These are phyloP conservation scores for Heritiera littoralis DNA, from an alignment of 345 rosid genomes.

Conservation along the genomic window DNA sequence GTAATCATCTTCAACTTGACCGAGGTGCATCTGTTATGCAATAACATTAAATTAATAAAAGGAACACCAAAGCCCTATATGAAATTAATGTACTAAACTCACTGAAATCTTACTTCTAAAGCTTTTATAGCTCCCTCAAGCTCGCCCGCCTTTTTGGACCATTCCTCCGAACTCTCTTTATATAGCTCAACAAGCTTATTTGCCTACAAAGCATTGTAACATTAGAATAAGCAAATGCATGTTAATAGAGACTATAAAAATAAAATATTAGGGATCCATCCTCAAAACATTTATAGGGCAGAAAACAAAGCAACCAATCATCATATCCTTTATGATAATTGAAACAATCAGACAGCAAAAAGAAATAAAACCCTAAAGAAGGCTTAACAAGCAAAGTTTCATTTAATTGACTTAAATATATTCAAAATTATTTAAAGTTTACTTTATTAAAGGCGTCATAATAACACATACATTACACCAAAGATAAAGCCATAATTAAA, in stretches of 20 bases:
- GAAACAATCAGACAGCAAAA: not conserved
- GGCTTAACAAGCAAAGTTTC: not conserved
- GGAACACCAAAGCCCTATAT: constrained; percentile 14
- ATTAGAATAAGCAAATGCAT: constrained; percentile 19
- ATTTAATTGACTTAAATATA: not conserved
- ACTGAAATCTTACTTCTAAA: constrained; percentile 60
- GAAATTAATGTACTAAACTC: constrained; percentile 10
- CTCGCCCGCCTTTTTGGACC: constrained; percentile 92
- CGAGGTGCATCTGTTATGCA: constrained; percentile 55
- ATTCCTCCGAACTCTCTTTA: constrained; percentile 92
- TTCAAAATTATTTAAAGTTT: not conserved
- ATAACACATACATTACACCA: not conserved
- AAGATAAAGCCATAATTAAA: not conserved
- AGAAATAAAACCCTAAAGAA: not conserved
- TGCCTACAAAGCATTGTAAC: constrained; percentile 43
- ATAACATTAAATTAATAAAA: constrained; percentile 23
- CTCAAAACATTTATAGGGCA: not conserved
- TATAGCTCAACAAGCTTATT: constrained; percentile 86
- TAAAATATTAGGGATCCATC: not conserved
- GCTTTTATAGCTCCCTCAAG: constrained; percentile 97
- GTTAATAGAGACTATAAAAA: not conserved
- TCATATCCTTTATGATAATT: not conserved
- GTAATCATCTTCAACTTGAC: constrained; percentile 72
- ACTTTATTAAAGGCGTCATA: not conserved
- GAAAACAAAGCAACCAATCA: not conserved